Evolutionary conservation across 306 rosid species (phyloP).

Genomic region (Aeschynomene evenia): DNA sequence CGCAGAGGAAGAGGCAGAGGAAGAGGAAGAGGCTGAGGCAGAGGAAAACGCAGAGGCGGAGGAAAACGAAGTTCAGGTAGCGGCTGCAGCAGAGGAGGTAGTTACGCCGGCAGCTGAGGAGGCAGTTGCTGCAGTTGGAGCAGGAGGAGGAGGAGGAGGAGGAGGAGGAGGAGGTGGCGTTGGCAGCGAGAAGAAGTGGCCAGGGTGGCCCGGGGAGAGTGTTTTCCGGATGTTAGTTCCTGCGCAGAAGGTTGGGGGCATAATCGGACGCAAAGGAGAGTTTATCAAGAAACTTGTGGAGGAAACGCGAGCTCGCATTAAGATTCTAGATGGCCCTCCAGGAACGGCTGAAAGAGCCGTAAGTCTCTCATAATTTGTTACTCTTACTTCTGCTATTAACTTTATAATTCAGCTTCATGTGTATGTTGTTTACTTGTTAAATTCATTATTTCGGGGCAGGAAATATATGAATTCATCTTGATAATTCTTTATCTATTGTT

Average conservation of each 20-base stretch:
- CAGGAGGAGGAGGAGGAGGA: background rate
- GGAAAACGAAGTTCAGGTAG: background rate
- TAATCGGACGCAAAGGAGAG: conserved; percentile 98
- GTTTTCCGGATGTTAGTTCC: conserved; percentile 97
- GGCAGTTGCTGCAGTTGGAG: background rate
- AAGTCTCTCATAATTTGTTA: conserved; percentile 44
- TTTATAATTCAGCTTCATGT: conserved; percentile 1
- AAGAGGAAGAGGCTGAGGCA: conserved; percentile 24
- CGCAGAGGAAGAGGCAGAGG: conserved; percentile 41
- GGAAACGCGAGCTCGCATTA: conserved; percentile 93
- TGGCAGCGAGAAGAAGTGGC: conserved; percentile 84
- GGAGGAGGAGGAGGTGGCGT: conserved; percentile 33
- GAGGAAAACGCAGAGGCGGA: background rate
- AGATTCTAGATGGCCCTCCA: conserved; percentile 96
- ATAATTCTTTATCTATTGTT: background rate
- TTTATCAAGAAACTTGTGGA: conserved; percentile 85
- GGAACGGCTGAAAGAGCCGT: conserved; percentile 98
- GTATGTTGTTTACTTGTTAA: background rate
- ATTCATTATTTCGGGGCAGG: background rate
- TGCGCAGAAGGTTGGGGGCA: conserved; percentile 92
- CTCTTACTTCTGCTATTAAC: background rate
- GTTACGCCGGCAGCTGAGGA: background rate
- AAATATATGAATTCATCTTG: background rate
- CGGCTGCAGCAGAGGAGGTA: background rate
- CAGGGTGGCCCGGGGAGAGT: conserved; percentile 99